Conservation (phyloP, 805 yeast genomes). For the Ogataea angusta region DNA sequence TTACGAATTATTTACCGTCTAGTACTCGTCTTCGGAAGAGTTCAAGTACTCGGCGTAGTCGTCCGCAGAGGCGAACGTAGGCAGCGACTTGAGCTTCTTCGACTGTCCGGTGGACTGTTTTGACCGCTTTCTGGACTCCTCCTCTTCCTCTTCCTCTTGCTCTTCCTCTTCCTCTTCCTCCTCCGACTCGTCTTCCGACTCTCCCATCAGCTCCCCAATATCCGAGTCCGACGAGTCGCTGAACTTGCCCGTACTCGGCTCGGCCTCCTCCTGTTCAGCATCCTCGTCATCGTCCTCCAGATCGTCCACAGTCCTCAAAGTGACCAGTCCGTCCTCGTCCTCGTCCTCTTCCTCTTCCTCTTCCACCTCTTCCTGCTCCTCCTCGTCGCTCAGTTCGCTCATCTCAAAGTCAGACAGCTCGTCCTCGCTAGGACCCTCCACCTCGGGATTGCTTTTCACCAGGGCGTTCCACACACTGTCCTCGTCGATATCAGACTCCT, state of each 20-base stretch:
- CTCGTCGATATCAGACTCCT: constrained; percentile 47
- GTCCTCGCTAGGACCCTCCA: constrained; percentile 44
- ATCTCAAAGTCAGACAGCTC: constrained; percentile 38
- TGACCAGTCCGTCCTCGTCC: constrained; percentile 34
- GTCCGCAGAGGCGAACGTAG: constrained; percentile 84
- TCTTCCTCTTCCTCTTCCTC: constrained; percentile 8
- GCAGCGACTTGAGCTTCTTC: constrained; percentile 59
- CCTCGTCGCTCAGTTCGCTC: constrained; percentile 31
- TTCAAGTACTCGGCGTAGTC: constrained; percentile 74
- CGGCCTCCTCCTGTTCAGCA: constrained; percentile 27
- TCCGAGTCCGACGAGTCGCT: constrained; percentile 5
- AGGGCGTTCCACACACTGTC: constrained; percentile 60
- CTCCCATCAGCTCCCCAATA: constrained; percentile 9
- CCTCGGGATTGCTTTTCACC: constrained; percentile 55
- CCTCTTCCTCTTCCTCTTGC: constrained; percentile 16
- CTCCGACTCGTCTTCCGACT: constrained; percentile 12
- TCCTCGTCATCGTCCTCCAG: constrained; percentile 29
- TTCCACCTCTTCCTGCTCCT: constrained; percentile 27
- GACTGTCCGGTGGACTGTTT: constrained; percentile 34
- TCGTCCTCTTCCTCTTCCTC: constrained; percentile 35
- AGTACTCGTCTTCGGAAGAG: constrained; percentile 47
- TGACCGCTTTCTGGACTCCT: constrained; percentile 23
- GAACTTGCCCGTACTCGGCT: constrained; percentile 10
- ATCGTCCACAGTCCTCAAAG: constrained; percentile 28
- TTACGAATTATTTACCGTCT: neutral